Conservation (phyloP, 441 rosid species). For the Rhodomyrtus psidioides region DNA sequence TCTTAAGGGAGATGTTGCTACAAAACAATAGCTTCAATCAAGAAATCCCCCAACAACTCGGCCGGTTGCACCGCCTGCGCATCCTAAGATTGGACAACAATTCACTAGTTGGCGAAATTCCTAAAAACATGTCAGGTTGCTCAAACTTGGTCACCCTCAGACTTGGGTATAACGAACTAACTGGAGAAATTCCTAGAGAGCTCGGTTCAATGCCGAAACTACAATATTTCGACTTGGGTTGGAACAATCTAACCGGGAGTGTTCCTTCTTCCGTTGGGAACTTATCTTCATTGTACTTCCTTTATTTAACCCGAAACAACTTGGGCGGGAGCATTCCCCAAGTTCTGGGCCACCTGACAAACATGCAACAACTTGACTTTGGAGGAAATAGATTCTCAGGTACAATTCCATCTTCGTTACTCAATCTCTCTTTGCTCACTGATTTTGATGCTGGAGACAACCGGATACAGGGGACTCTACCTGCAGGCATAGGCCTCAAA, state of each 20-base stretch:
- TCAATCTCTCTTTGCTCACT: neutral
- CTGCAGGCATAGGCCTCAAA: neutral
- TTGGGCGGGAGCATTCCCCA: neutral
- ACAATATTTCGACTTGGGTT: fast-evolving
- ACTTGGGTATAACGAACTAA: neutral
- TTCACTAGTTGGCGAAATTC: constrained; percentile 4
- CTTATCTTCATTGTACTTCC: neutral
- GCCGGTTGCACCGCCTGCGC: neutral
- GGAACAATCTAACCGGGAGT: neutral
- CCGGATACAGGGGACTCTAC: neutral
- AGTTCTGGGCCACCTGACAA: neutral
- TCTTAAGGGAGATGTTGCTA: neutral
- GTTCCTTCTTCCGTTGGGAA: neutral
- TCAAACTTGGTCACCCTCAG: neutral
- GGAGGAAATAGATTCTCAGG: neutral
- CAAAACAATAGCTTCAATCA: neutral
- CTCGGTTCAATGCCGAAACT: neutral
- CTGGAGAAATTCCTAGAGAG: neutral
- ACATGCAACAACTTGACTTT: neutral
- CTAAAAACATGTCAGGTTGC: constrained; percentile 1
- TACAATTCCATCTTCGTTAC: neutral
- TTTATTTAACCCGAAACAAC: neutral
- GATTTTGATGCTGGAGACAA: neutral
- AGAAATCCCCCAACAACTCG: neutral
- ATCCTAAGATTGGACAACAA: neutral